Evolutionary conservation across 2,329 filamentous ascomycete genomes (phyloP), one percentile per base, ranked within the genome.

Genomic region (Fusarium pseudoanthophilum): DNA sequence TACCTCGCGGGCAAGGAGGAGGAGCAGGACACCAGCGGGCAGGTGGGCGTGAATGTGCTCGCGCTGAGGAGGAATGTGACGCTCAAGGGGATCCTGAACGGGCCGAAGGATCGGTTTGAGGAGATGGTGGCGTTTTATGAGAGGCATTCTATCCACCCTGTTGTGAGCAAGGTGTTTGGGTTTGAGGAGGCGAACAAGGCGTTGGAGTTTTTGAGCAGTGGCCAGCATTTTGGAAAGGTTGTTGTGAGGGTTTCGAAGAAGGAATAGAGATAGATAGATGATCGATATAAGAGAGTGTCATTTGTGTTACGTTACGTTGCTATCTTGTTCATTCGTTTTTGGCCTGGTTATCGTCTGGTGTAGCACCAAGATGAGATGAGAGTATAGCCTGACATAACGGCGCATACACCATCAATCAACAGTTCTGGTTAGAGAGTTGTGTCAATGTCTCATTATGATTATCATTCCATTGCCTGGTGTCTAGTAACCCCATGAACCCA

Each of bases 21-120:
- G 73, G 84, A 83, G 1, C 79, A 82, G 9, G 86, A 84, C 0
- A 67, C 46, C 3, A 75, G 60, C 13, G 75, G 69, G 3, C 67
- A 88, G 49, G 82, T 87, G 13, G 91, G 91, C 71, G 86, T 90
- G 20, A 92, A 92, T 74, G 80, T 92, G 34, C 81, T 87, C 61
- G 85, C 85, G n/a, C 69, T 86, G 70, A 72, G 82, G 61, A 78
- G 83, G 66, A 87, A 86, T 68, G 83, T 85, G 20, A 87, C 85
- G 37, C 78, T 87, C 57, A 85, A 85, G 75, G 85, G 91, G 0
- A 87, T 92, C 11, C 75, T 92, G 34, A 92, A 92, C 78, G 91
- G 91, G 0, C 89, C 91, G 15, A 77, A 80, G 62, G 83, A 86
- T 53, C 79, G 84, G 46, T 85, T 89, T 64, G 85, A 88, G 79